Percentiles rank a stretch among this genome's conserved stretches.
Conservation (phyloP, 169 alveolate genomes). For the Plasmodium coatneyi region DNA sequence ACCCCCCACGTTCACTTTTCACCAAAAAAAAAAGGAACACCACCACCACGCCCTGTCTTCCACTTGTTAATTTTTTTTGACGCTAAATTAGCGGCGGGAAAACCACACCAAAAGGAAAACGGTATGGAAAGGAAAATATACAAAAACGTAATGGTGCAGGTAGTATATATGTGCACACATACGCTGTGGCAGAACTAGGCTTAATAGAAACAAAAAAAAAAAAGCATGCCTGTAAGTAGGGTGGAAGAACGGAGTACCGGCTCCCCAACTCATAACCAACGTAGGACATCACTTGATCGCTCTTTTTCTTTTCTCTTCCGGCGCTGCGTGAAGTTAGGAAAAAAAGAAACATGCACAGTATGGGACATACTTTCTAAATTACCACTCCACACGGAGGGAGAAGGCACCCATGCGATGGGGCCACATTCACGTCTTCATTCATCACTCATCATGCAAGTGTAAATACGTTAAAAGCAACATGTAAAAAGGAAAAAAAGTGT, state of each 20-base stretch:
- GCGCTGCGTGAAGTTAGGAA: constrained; percentile 9
- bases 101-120: not conserved
- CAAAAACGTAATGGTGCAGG: not conserved
- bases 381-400: not conserved
- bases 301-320: constrained; percentile 66
- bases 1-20: not conserved
- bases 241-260: not conserved
- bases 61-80: not conserved
- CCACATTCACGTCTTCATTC: not conserved
- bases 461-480: not conserved
- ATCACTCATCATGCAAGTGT: not conserved
- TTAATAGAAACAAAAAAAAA: not conserved
- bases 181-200: not conserved
- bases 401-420: not conserved
- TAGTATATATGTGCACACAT: not conserved
- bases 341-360: not conserved
- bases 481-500: not conserved
- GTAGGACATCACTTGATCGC: not conserved
- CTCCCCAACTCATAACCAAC: not conserved
- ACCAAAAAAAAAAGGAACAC: not conserved
- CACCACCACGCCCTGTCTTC: not conserved
- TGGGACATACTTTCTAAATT: not conserved
- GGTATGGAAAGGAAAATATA: not conserved
- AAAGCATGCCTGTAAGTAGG: not conserved
- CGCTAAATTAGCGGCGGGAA: not conserved